Evolutionary conservation across 1,284 basidiomycete species (phyloP).

Genomic region (Anthracocystis panici-leucophaei): DNA sequence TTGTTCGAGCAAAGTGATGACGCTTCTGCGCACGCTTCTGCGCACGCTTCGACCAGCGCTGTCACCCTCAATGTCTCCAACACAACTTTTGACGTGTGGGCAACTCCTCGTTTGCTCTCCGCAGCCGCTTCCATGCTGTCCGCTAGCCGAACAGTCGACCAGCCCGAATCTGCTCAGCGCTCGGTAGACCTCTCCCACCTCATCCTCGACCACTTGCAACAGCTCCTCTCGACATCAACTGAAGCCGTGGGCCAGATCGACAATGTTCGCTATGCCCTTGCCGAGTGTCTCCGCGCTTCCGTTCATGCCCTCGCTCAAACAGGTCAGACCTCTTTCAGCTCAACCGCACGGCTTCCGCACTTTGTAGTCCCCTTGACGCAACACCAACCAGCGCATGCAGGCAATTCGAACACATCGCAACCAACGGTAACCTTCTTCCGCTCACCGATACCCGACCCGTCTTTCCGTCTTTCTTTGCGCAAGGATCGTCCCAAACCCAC

Average conservation of each 20-base stretch:
- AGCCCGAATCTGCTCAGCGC: conserved; percentile 9
- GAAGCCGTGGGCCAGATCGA: conserved; percentile 41
- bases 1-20: conserved; percentile 23
- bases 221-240: conserved; percentile 34
- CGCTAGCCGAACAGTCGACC: conserved; percentile 6
- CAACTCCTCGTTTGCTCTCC: conserved; percentile 51
- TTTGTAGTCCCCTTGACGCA: conserved; percentile 25
- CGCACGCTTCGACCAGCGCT: conserved; percentile 22
- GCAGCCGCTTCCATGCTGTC: conserved; percentile 35
- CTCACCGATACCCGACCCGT: conserved; percentile 4
- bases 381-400: background rate
- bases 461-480: conserved; percentile 36
- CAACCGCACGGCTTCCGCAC: conserved; percentile 31
- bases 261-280: conserved; percentile 47
- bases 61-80: conserved; percentile 38
- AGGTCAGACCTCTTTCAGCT: conserved; percentile 35
- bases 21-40: conserved; percentile 10
- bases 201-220: conserved; percentile 22
- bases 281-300: conserved; percentile 33
- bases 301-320: conserved; percentile 46
- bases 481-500: conserved; percentile 40
- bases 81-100: conserved; percentile 61
- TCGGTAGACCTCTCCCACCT: conserved; percentile 13
- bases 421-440: conserved; percentile 28
- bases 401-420: background rate